Base-by-base conservation (phyloP, 805 yeast species). In the Diddensiella santjacobensis region DNA sequence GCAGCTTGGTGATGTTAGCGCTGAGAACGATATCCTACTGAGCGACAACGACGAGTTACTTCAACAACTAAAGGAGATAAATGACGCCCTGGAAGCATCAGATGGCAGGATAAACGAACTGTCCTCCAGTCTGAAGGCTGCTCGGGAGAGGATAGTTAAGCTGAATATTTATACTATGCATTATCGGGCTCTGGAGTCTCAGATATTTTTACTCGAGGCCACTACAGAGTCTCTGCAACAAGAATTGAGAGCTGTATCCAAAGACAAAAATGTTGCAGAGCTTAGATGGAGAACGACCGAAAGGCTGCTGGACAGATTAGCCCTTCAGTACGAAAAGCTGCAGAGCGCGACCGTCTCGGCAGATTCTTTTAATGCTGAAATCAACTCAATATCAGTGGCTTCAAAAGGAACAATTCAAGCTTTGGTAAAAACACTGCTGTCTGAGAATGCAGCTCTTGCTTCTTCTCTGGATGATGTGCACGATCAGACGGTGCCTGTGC, bases 251-350 rank as follows among this genome's bases (percentile, higher is more conserved):
- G 23, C 30, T 11, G 47, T 48, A 8, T 19, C 26, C 22, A 38
- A 41, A 22, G 55, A 53, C 22, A 51, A 51, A 20, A 24, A 35
- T 6, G 44, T 41, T 10, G 58, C 51, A 3, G 55, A 53, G 30
- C 22, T 40, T 10, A 35, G 49, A 15, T 53, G 56, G 55, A 48
- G 51, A 18, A 45, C 42, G 20, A 42, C 56, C 3, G 58, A 55
- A 26, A 20, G 39, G 8, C 42, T 48, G 1, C 44, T 55, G 10
- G 51, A 55, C 22, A 47, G 47, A 24, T 49, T 55, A 31, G 26
- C 50, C 6, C 10, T 24, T 19, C 58, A 55, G 29, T 55, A 53
- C 33, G 48, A 51, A 15, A 22, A 15, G 6, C 43, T 54, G 24
- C 55, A 54, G 47, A 42, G 41, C 2, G 40, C 36, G 3, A 30